Evolutionary conservation across 1,284 basidiomycete genomes (phyloP).

Genomic region (Ceratobasidium sp.): DNA sequence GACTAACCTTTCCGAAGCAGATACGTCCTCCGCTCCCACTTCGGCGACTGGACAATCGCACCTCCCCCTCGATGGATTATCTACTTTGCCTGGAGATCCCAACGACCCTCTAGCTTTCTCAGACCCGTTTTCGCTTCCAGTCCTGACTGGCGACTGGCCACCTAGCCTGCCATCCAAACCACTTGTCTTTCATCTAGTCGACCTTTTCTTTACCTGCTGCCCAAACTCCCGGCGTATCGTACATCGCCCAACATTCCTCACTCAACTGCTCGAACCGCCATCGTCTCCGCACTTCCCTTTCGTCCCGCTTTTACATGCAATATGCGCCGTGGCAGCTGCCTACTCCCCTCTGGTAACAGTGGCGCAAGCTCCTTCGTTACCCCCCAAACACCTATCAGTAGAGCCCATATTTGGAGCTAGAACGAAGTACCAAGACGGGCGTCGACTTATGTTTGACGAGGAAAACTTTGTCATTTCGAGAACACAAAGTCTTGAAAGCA

Average conservation of each 20-base stretch:
- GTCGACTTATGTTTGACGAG: conserved; percentile 28
- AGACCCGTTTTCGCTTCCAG: not conserved
- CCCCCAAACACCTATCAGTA: not conserved
- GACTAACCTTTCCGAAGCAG: too few species aligned
- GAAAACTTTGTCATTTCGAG: not conserved
- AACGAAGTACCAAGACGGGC: not conserved
- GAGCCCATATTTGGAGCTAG: conserved; percentile 11
- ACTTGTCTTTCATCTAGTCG: conserved; percentile 26
- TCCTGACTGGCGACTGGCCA: conserved; percentile 19
- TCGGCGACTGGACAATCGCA: too few species aligned
- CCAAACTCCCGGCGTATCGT: conserved; percentile 36
- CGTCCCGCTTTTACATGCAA: conserved; percentile 28
- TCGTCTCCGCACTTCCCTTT: conserved; percentile 38
- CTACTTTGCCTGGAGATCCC: too few species aligned
- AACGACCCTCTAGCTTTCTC: too few species aligned
- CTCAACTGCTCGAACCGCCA: conserved; percentile 26
- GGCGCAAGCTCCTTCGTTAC: not conserved
- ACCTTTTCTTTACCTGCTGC: conserved; percentile 35
- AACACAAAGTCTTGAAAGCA: not conserved
- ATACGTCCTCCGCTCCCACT: too few species aligned
- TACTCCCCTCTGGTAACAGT: conserved; percentile 27
- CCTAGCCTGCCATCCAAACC: conserved; percentile 17
- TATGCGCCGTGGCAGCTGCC: conserved; percentile 32
- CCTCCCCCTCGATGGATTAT: too few species aligned
- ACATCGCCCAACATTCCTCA: conserved; percentile 26